Base-by-base conservation (phyloP, 2,329 filamentous ascomycete species). In the Calonectria hawksworthii region DNA sequence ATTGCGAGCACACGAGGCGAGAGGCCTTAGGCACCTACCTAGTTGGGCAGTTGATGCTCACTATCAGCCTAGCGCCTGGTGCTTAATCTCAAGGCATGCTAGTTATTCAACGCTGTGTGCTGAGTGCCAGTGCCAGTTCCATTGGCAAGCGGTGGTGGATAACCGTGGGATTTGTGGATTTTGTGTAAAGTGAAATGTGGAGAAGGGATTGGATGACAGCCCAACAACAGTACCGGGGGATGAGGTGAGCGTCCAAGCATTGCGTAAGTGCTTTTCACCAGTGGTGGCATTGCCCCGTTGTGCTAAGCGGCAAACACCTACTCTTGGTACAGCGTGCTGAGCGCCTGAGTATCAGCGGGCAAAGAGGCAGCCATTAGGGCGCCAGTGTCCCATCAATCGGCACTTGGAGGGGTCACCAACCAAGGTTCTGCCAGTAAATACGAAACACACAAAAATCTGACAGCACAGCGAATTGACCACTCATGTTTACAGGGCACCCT, bases 11-110 rank as follows among this genome's bases (percentile, higher is more conserved):
- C 41, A 50, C 54, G 34, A 41, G 74, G 74, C 74, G 73, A 71
- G 77, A 76, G 73, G 74, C 74, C 71, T 78, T 70, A 74, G 72
- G 75, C 78, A 80, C 79, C 79, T 80, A 79, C 79, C 77, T 68
- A 75, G 52, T 77, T 69, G 50, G 77, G 78, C 34, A 63, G 52
- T 68, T 63, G 72, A 52, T 64, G 28, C 26, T 50, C 56, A 8
- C 28, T 47, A 32, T 47, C 32, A 38, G 47, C 47, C 36, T 63
- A 63, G 34, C 56, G 23, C 16, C 34, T 36, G 34, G n/a, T 28
- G 34, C 56, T 63, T 63, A 63, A 63, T 28, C 36, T 38, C 56
- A 63, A 47, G 78, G 51, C 73, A 51, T 50, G 66, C 72, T 69
- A 75, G 72, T 78, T 28, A 63, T 63, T 65, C 70, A 73, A 64